phyloP scores from a whole-genome alignment of 2,329 filamentous ascomycete species.

The Xylariaceae sp. region DNA sequence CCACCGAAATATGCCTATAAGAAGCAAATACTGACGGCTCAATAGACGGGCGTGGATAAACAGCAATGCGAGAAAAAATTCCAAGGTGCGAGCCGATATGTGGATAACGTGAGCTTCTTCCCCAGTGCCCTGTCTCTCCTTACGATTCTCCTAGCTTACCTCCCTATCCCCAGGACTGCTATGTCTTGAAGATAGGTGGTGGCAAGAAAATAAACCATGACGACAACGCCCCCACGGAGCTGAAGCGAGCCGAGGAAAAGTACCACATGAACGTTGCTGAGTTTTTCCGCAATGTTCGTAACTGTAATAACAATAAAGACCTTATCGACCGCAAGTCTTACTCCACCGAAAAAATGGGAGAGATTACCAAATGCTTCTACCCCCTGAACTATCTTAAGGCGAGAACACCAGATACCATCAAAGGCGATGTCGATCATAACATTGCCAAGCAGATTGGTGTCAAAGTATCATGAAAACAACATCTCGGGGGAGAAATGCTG shows the following conservation, averaged over 20 bases:
- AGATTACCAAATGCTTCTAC: conserved; percentile 2
- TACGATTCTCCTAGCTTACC: neutral
- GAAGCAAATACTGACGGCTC: neutral
- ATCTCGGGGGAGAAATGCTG: neutral
- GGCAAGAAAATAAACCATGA: conserved; percentile 1
- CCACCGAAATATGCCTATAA: neutral
- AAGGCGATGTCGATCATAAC: neutral
- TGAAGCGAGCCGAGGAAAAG: neutral
- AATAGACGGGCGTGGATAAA: neutral
- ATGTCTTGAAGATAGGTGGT: neutral
- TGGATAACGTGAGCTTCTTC: neutral
- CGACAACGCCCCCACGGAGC: conserved; percentile 3
- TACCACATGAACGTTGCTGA: neutral
- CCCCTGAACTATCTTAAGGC: conserved; percentile 1
- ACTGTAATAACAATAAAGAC: conserved; percentile 6
- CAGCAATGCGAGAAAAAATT: neutral
- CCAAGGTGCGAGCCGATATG: conserved; percentile 1
- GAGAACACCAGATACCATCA: neutral
- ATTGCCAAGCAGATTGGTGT: neutral
- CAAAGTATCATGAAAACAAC: neutral
- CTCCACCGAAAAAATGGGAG: neutral
- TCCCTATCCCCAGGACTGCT: conserved; percentile 1
- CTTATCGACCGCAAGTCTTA: neutral
- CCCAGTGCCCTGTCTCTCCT: neutral
- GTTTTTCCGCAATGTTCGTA: conserved; percentile 10